Base-by-base conservation (phyloP, 2,329 filamentous ascomycete genomes). In the Endocalyx cinctus region DNA sequence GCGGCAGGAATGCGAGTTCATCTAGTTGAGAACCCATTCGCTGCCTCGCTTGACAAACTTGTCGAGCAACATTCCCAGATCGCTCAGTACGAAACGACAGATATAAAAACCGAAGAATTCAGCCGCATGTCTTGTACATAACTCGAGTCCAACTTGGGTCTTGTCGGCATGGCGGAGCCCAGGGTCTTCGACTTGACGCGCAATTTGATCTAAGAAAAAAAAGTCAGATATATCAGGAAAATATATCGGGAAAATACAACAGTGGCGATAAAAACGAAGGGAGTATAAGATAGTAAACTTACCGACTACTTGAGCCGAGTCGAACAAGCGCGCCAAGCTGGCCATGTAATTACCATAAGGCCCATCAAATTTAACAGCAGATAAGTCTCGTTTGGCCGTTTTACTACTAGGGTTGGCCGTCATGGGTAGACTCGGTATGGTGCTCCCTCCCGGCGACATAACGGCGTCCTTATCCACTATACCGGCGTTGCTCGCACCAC, bases 61-160 rank as follows among this genome's bases (percentile, higher is more conserved):
- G 60, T 98, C 92, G 48, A 98, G 69, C 66, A 98, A 70, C 55
- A 92, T 60, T 25, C 80, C 75, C 41, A 98, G 66, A 59, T 98
- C 92, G 4, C 80, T 72, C 40, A 98, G 68, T n/a, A 89, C 88
- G 57, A 98, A 98, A 13, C 92, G 83, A 61, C 90, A 96, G 17
- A 98, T 75, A 58, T 92, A 97, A 61, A 98, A 96, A 12, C 84
- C 89, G 58, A 98, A 98, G 62, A 98, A 98, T 62, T 98, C 92
- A 20, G 90, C 87, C 6, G 90, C 92, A 59, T 96, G 90, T 25
- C 90, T 79, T 22, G 88, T 88, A 57, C 87, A 92, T 25, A 98
- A 74, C 63, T 98, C 92, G 20, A 98, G 76, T 8, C 92, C 92
- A 33, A 98, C 89, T 55, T 96, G 89, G 7, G 92, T 97, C 52